Percentiles rank a stretch among this genome's conserved stretches.
phyloP scores from a whole-genome alignment of 768 basidiomycete species.

The Mrakia blollopis region DNA sequence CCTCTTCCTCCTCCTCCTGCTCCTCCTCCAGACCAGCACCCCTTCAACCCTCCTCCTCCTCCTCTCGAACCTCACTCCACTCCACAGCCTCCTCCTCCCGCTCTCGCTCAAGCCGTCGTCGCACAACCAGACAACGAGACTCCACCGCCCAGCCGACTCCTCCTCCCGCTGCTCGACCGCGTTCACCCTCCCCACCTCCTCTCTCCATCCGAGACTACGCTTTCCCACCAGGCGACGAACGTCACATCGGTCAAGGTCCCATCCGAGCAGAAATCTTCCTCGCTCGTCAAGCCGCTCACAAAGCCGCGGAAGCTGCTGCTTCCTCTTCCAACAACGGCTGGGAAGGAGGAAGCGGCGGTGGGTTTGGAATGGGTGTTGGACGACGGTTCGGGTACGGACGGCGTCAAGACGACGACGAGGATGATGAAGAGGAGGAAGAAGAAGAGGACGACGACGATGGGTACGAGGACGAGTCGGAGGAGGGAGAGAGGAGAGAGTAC shows the following conservation, averaged over 20 bases:
- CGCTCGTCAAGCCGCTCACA: neutral
- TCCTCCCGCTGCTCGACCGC: neutral
- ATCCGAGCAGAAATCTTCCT: neutral
- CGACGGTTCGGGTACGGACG: neutral
- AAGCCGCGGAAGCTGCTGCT: neutral
- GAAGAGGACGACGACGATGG: conserved; percentile 4
- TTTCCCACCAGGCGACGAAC: neutral
- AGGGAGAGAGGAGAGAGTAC: neutral
- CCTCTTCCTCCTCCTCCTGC: conserved; percentile 7
- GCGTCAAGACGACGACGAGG: neutral
- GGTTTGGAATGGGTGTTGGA: neutral
- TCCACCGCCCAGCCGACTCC: neutral
- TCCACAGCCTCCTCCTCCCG: neutral
- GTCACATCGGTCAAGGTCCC: neutral
- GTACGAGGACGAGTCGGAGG: neutral
- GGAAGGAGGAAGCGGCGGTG: neutral
- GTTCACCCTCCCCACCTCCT: neutral
- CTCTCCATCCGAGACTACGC: conserved; percentile 20
- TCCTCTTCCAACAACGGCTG: neutral
- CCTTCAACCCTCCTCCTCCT: neutral
- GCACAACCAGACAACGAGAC: neutral
- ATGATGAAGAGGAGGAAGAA: conserved; percentile 12
- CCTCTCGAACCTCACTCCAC: neutral
- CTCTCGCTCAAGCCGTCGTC: neutral
- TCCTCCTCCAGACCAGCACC: neutral